These are phyloP conservation scores for Dioscorea zingiberensis DNA, from an alignment of 106 monocot genomes.

Conservation along the genomic window DNA sequence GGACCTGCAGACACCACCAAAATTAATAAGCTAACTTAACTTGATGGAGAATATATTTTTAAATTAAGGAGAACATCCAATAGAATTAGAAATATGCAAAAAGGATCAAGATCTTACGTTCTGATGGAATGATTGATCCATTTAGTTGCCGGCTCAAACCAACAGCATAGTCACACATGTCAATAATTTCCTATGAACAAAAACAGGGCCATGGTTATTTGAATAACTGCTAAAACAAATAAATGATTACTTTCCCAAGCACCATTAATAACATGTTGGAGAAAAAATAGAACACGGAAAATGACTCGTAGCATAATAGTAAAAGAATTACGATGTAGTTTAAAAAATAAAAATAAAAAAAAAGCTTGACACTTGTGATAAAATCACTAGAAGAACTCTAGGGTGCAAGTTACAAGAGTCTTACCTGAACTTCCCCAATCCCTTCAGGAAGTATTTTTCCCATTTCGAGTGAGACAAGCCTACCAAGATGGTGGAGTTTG, in stretches of 20 bases:
- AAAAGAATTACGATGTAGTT: too few species aligned
- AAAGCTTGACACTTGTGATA: too few species aligned
- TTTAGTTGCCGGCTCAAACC: conserved; percentile 93
- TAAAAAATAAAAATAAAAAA: too few species aligned
- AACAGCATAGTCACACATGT: conserved; percentile 99
- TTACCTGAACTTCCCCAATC: conserved; percentile 96
- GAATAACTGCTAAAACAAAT: too few species aligned
- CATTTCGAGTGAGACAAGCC: conserved; percentile 96
- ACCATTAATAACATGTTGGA: too few species aligned
- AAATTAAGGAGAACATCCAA: too few species aligned
- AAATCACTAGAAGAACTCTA: not conserved
- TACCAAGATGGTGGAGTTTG: conserved; percentile 80
- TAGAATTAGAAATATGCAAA: not conserved
- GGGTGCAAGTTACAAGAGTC: not conserved
- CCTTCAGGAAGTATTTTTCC: conserved; percentile 98
- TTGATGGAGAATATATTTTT: too few species aligned
- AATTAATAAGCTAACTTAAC: not conserved
- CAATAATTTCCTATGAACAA: conserved; percentile 77
- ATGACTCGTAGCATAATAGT: too few species aligned
- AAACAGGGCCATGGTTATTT: too few species aligned
- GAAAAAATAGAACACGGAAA: too few species aligned
- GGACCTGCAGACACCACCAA: conserved; percentile 61
- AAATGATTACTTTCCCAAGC: too few species aligned
- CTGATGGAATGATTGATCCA: conserved; percentile 95
- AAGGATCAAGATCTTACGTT: conserved; percentile 57